Conservation (phyloP, 768 basidiomycete genomes). For the Auriculariales sp. region DNA sequence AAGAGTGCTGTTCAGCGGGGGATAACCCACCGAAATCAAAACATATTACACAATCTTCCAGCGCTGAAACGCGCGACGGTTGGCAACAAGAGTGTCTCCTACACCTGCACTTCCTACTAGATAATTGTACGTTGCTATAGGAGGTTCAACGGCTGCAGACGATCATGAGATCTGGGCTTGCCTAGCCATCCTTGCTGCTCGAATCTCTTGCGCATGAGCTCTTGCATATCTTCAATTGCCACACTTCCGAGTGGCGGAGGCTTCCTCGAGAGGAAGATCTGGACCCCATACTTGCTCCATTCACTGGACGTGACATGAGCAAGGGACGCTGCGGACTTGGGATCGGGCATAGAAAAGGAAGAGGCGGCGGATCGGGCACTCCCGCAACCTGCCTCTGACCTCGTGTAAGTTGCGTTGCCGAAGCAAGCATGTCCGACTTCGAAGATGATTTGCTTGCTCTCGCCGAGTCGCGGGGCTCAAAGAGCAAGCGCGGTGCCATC, state of each 20-base stretch:
- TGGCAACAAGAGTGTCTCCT: not conserved
- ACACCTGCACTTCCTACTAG: not conserved
- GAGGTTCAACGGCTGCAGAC: no score
- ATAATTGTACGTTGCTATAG: not conserved
- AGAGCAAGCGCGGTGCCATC: slow-evolving; percentile 24
- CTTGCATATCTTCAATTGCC: not conserved
- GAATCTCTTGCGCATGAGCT: not conserved
- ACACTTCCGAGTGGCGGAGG: not conserved
- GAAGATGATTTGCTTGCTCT: slow-evolving; percentile 19
- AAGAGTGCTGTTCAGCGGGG: not conserved
- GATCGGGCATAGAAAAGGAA: no score
- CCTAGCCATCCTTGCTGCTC: no score
- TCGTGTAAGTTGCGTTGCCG: no score
- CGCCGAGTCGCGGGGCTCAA: slow-evolving; percentile 16
- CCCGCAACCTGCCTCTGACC: no score
- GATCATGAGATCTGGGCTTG: no score
- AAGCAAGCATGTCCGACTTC: slow-evolving; percentile 12
- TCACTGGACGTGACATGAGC: no score
- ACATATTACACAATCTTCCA: not conserved
- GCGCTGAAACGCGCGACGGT: not conserved
- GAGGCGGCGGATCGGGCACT: no score
- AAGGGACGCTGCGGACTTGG: no score
- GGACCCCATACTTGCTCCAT: not conserved
- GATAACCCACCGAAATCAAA: not conserved
- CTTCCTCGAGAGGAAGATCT: not conserved